These are phyloP conservation scores for Tripterygium wilfordii DNA, from an alignment of 177 flowering plant species.

Conservation along the genomic window DNA sequence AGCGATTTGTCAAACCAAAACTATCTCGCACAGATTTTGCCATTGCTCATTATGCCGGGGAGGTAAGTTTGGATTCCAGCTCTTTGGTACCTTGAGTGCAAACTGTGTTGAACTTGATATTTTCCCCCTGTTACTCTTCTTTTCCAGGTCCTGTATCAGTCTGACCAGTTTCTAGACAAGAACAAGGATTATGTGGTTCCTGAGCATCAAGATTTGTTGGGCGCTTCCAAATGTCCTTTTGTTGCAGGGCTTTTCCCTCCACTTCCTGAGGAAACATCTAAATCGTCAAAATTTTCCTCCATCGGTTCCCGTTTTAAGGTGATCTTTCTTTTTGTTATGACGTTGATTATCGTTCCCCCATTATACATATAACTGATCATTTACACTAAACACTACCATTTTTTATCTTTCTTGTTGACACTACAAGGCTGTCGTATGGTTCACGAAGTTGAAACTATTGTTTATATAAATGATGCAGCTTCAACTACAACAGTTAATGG, in stretches of 20 bases:
- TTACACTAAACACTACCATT: too few species aligned
- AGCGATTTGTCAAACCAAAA: constrained; percentile 56
- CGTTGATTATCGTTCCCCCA: neutral
- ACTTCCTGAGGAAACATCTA: constrained; percentile 50
- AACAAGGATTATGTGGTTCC: constrained; percentile 76
- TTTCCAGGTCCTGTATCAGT: constrained; percentile 57
- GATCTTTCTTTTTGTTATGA: constrained; percentile 1
- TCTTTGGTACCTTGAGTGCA: neutral
- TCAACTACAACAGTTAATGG: constrained; percentile 70
- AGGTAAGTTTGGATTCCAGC: constrained; percentile 19
- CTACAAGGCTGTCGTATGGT: too few species aligned
- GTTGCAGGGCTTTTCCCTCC: constrained; percentile 69
- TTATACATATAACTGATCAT: neutral
- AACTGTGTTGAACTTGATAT: neutral
- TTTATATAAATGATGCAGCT: constrained; percentile 34
- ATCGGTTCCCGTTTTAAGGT: constrained; percentile 81
- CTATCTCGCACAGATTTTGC: constrained; percentile 32
- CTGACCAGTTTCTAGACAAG: constrained; percentile 71
- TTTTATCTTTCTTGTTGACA: too few species aligned
- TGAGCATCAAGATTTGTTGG: constrained; percentile 61
- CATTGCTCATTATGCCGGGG: constrained; percentile 62
- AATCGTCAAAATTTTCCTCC: constrained; percentile 71
- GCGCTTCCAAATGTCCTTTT: constrained; percentile 57
- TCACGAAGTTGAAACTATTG: constrained; percentile 1
- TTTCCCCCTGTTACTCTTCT: neutral